Evolutionary conservation across 164 flowering plant species (phyloP).

Genomic region (Litsea cubeba): DNA sequence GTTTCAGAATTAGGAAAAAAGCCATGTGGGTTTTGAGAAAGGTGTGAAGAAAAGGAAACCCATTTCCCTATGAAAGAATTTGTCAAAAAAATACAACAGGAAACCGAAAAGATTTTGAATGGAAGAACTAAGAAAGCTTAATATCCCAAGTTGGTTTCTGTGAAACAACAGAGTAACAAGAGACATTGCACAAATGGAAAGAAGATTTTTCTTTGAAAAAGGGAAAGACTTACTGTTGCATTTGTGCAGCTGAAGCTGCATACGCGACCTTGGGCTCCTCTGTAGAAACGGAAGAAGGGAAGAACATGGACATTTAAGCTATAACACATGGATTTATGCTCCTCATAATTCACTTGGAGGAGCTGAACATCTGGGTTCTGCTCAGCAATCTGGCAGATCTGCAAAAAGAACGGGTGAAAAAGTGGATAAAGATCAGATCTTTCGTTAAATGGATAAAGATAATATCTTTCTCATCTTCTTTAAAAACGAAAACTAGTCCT

Average conservation of each 20-base stretch:
- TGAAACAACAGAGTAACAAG: background rate
- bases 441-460: background rate
- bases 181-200: background rate
- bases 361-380: constrained; percentile 68
- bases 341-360: constrained; percentile 74
- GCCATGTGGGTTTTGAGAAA: background rate
- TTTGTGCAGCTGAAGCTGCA: constrained; percentile 94
- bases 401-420: constrained; percentile 6
- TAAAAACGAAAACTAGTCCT: background rate
- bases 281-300: constrained; percentile 82
- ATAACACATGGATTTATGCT: constrained; percentile 82
- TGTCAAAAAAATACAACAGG: background rate
- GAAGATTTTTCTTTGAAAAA: background rate
- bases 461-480: background rate
- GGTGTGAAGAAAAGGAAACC: background rate
- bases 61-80: background rate
- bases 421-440: constrained; percentile 2
- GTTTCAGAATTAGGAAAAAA: background rate
- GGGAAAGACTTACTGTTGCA: constrained; percentile 60
- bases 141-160: too few species aligned
- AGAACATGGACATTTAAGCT: constrained; percentile 82
- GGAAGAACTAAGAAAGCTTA: too few species aligned
- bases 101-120: too few species aligned
- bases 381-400: constrained; percentile 84
- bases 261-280: constrained; percentile 81